Evolutionary conservation across 805 yeast species (phyloP).

Genomic region (Sugiyamaella americana): DNA sequence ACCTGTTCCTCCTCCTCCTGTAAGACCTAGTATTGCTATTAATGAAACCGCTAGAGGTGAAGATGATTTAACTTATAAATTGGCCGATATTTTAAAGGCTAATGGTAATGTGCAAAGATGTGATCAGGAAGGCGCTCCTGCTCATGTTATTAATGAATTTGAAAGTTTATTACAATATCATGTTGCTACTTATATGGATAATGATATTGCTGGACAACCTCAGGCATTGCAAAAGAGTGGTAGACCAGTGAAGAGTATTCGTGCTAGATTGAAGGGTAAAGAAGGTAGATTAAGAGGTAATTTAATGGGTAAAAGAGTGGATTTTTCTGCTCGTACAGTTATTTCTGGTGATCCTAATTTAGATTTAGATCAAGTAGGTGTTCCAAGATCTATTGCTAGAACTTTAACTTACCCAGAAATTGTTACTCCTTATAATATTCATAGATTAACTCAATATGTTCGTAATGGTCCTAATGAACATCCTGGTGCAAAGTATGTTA

Average conservation of each 20-base stretch:
- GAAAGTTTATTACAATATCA: conserved; percentile 94
- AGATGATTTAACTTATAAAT: conserved; percentile 95
- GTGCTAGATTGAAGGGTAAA: conserved; percentile 99
- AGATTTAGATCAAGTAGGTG: conserved; percentile 98
- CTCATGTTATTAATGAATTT: conserved; percentile 94
- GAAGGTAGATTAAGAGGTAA: conserved; percentile 99
- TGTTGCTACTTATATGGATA: conserved; percentile 99
- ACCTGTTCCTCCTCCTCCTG: conserved; percentile 99
- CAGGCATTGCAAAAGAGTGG: conserved; percentile 98
- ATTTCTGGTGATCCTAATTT: conserved; percentile 98
- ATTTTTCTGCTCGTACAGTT: conserved; percentile 97
- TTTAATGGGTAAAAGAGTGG: conserved; percentile 99
- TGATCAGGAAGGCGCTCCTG: conserved; percentile 98
- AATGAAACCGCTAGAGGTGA: conserved; percentile 98
- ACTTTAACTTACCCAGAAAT: conserved; percentile 95
- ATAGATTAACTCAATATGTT: conserved; percentile 83
- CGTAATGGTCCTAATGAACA: conserved; percentile 99
- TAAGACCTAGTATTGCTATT: conserved; percentile 96
- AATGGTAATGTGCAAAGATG: conserved; percentile 94
- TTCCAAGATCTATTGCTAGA: conserved; percentile 92
- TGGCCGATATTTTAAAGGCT: conserved; percentile 95
- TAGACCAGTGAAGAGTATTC: conserved; percentile 94
- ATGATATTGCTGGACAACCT: conserved; percentile 99
- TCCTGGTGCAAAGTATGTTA: conserved; percentile 98
- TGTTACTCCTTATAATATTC: conserved; percentile 96